Evolutionary conservation across 192 early-diverging fungal genomes (phyloP), one percentile per base, ranked within the genome.

Genomic region (Polychytrium aggregatum): DNA sequence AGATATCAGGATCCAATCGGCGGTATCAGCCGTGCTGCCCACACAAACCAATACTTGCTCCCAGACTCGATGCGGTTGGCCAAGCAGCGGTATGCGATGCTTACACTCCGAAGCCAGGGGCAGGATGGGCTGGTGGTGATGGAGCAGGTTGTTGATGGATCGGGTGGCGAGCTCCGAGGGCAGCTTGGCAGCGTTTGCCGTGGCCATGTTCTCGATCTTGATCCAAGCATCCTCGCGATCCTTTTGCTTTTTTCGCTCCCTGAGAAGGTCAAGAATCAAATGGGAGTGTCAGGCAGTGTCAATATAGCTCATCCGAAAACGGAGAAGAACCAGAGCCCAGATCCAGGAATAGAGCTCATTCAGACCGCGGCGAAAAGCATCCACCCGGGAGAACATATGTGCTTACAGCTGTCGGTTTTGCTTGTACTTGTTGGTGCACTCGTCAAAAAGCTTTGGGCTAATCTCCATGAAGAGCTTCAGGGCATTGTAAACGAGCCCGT

Each of bases 381-480:
- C n/a, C n/a, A n/a, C n/a, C 16, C 26, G 30, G 14, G 7, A 9
- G 24, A 17, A 13, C 25, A 34, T 26, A 13, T 34, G 33, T 21
- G 68, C 79, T 58, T 71, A 91, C 87, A 77, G 57, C 68, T 93
- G 85, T 20, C 89, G 82, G 51, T 81, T 81, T 36, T 82, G 81
- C 61, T 92, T 92, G 78, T 86, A 96, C 51, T 96, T 82, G 50
- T 82, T 77, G 10, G 92, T 83, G 67, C 91, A 99, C 52, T 91
- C 82, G 62, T 99, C 92, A 79, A 97, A 99, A 41, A 99, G 63
- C 46, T 84, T 83, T 29, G 92, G 90, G 68, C 85, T 85, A 36
- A 92, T 88, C 41, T 95, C 90, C 82, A 97, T 94, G 64, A 97
- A 93, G 46, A 95, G 77, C 52, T 97, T 96, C 40, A 99, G 70